Conservation (phyloP, 2,329 filamentous ascomycete species). For the Geosmithia morbida region DNA sequence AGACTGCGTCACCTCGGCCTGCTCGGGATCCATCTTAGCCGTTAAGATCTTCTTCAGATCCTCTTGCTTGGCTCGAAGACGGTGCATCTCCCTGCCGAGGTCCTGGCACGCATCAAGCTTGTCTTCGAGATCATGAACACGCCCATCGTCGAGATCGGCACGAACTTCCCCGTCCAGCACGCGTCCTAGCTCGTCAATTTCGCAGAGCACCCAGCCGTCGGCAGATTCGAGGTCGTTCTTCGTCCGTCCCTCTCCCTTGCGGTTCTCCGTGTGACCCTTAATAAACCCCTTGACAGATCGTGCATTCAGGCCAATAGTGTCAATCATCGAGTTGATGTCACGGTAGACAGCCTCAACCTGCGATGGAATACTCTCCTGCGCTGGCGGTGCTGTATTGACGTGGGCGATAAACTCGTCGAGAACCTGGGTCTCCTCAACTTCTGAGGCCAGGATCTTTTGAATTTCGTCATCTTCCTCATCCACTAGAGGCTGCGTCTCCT, state of each 20-base stretch:
- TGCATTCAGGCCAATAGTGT: slow-evolving; percentile 75
- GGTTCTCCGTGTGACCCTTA: slow-evolving; percentile 47
- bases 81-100: slow-evolving; percentile 54
- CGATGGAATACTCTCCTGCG: slow-evolving; percentile 41
- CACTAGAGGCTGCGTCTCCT: slow-evolving; percentile 40
- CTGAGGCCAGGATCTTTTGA: slow-evolving; percentile 45
- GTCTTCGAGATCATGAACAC: slow-evolving; percentile 51
- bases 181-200: slow-evolving; percentile 54
- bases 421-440: slow-evolving; percentile 43
- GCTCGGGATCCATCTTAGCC: slow-evolving; percentile 52
- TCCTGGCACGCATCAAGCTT: slow-evolving; percentile 57
- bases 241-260: slow-evolving; percentile 37
- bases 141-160: slow-evolving; percentile 49
- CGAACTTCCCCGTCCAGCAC: slow-evolving; percentile 51
- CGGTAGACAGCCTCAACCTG: slow-evolving; percentile 57
- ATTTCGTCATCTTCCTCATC: slow-evolving; percentile 59
- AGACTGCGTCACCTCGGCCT: slow-evolving; percentile 46
- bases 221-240: slow-evolving; percentile 54
- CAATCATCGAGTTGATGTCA: slow-evolving; percentile 88
- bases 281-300: slow-evolving; percentile 52
- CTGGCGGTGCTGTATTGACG: slow-evolving; percentile 35
- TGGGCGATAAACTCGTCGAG: slow-evolving; percentile 56
- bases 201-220: slow-evolving; percentile 60
- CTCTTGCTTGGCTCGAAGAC: slow-evolving; percentile 60
- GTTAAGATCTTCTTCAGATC: slow-evolving; percentile 67